Conservation (phyloP, 2,329 filamentous ascomycete species). For the Talaromyces sp. region DNA sequence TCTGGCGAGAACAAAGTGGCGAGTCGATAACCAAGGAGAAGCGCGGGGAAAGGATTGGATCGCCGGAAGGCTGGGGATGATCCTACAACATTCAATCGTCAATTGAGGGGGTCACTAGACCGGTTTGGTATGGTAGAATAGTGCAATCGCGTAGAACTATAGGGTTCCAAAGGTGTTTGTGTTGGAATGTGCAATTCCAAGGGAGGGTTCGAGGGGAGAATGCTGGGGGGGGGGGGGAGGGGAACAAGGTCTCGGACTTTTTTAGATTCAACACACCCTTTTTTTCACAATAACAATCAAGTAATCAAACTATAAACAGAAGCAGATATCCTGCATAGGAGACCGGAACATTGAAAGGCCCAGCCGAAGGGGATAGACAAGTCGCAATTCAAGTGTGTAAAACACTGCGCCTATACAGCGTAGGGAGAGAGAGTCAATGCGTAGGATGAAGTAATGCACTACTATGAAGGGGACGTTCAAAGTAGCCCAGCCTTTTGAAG, state of each 20-base stretch:
- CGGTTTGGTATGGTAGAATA: slow-evolving; percentile 17
- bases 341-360: slow-evolving; percentile 18
- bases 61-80: slow-evolving; percentile 24
- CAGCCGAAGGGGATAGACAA: slow-evolving; percentile 17
- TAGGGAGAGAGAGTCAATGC: slow-evolving; percentile 12
- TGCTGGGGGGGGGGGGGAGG: slow-evolving; percentile 31
- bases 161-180: slow-evolving; percentile 22
- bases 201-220: slow-evolving; percentile 28
- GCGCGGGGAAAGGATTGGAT: slow-evolving; percentile 18
- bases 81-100: slow-evolving; percentile 25
- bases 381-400: slow-evolving; percentile 16
- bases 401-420: background rate
- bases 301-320: slow-evolving; percentile 29
- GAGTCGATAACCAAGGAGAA: slow-evolving; percentile 14
- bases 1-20: slow-evolving; percentile 11
- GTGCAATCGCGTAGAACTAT: slow-evolving; percentile 12
- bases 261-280: slow-evolving; percentile 17
- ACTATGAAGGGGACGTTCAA: slow-evolving; percentile 12
- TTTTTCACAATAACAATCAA: slow-evolving; percentile 18
- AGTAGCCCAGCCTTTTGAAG: slow-evolving; percentile 19
- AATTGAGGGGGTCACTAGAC: slow-evolving; percentile 20
- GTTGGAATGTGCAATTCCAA: slow-evolving; percentile 32
- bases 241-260: slow-evolving; percentile 10
- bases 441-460: slow-evolving; percentile 16
- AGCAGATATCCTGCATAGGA: slow-evolving; percentile 21